These are phyloP conservation scores for Thraustochytrium sp. DNA, from an alignment of 352 stramenopile species.

Conservation along the genomic window DNA sequence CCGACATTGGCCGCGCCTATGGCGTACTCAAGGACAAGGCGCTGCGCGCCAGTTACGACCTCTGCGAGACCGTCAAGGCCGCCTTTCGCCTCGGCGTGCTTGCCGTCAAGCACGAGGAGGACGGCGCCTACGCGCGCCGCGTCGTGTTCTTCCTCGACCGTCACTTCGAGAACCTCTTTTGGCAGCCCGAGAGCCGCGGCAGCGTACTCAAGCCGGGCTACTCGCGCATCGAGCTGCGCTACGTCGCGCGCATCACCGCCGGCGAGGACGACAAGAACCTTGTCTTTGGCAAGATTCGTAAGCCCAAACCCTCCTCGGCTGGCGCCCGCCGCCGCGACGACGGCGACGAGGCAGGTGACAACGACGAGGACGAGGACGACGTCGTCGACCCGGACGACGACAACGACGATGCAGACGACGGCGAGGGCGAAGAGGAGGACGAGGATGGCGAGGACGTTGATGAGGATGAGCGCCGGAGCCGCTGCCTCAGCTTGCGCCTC, in stretches of 20 bases:
- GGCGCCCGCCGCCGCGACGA: neutral
- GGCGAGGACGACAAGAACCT: slow-evolving; percentile 34
- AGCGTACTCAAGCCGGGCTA: slow-evolving; percentile 37
- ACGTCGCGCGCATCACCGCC: slow-evolving; percentile 24
- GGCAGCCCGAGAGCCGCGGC: neutral
- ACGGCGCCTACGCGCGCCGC: neutral
- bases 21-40: slow-evolving; percentile 35
- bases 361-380: neutral
- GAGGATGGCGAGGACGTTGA: neutral
- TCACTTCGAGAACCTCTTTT: slow-evolving; percentile 38
- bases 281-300: neutral
- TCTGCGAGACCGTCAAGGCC: slow-evolving; percentile 35
- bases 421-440: neutral
- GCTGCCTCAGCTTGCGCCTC: neutral
- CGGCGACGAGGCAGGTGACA: neutral
- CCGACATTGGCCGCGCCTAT: slow-evolving; percentile 29
- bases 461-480: neutral
- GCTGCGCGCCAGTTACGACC: slow-evolving; percentile 12
- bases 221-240: slow-evolving; percentile 31
- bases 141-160: slow-evolving; percentile 35
- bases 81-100: slow-evolving; percentile 40
- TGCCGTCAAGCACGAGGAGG: slow-evolving; percentile 29
- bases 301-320: neutral
- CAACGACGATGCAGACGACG: neutral
- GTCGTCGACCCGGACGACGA: neutral